Conservation (phyloP, 2,329 filamentous ascomycete genomes). For the Pseudogymnoascus sp. region DNA sequence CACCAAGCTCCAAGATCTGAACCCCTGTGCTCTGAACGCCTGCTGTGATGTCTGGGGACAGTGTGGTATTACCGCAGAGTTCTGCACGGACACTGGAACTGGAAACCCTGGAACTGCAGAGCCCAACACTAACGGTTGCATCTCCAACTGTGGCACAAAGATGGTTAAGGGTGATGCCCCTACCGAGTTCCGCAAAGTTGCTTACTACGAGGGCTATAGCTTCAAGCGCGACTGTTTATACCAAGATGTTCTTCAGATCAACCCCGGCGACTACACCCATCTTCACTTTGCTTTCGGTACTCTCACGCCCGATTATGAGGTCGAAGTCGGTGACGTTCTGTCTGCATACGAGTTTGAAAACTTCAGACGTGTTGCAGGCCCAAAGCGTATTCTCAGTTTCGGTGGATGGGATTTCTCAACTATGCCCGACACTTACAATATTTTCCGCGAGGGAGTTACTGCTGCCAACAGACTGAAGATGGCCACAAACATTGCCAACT, state of each 20-base stretch:
- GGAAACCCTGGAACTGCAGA: slow-evolving; percentile 30
- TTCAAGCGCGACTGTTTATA: slow-evolving; percentile 25
- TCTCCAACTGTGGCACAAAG: slow-evolving; percentile 34
- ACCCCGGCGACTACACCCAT: slow-evolving; percentile 21
- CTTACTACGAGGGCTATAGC: slow-evolving; percentile 30
- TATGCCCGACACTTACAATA: slow-evolving; percentile 28
- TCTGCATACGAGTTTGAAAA: too few relatives aligned
- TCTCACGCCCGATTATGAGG: slow-evolving; percentile 11
- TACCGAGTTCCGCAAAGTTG: slow-evolving; percentile 19
- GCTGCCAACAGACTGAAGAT: slow-evolving; percentile 29
- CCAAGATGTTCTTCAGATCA: slow-evolving; percentile 19
- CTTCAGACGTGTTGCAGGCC: too few relatives aligned
- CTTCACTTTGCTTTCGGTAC: slow-evolving; percentile 32
- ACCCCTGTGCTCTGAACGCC: slow-evolving; percentile 38
- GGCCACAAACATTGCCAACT: slow-evolving; percentile 26
- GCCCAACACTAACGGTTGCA: slow-evolving; percentile 29
- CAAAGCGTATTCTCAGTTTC: slow-evolving; percentile 35
- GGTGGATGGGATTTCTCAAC: slow-evolving; percentile 39
- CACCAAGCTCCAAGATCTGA: slow-evolving; percentile 25
- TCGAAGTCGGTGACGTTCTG: slow-evolving; percentile 12
- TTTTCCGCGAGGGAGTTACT: slow-evolving; percentile 32
- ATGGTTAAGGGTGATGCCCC: slow-evolving; percentile 23
- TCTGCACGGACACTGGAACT: slow-evolving; percentile 26
- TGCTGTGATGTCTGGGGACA: slow-evolving; percentile 36
- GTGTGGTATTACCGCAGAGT: slow-evolving; percentile 31